These are phyloP conservation scores for Pogostemon cablin DNA, from an alignment of 257 asterid species.

Conservation along the genomic window DNA sequence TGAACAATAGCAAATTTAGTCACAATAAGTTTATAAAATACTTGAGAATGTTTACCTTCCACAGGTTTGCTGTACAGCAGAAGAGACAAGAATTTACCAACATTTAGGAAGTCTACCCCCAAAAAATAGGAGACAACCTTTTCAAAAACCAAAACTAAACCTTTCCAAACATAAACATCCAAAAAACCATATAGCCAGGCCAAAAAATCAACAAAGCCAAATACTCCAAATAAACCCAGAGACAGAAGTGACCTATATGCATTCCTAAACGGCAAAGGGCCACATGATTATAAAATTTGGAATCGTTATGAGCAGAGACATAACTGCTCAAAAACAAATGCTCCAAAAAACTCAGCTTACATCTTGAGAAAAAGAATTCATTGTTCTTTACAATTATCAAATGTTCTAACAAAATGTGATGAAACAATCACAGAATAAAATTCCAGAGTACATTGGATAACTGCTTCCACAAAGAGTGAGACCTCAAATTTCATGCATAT, in stretches of 20 bases:
- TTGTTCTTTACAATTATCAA: background rate
- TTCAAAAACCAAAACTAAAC: background rate
- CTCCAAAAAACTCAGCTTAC: background rate
- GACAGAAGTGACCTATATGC: background rate
- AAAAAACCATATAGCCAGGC: background rate
- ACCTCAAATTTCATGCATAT: background rate
- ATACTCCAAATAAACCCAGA: background rate
- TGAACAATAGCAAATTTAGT: background rate
- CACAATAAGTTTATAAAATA: background rate
- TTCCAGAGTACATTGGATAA: slow-evolving; percentile 13
- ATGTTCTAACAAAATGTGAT: background rate
- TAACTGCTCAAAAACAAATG: background rate
- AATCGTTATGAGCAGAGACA: slow-evolving; percentile 1
- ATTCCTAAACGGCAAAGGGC: background rate
- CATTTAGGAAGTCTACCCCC: too few relatives aligned
- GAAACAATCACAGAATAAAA: background rate
- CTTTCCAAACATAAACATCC: background rate
- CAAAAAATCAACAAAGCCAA: slow-evolving; percentile 1
- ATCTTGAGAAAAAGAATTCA: background rate
- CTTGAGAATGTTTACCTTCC: background rate
- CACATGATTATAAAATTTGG: background rate
- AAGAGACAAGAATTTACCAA: background rate
- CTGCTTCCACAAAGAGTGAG: background rate
- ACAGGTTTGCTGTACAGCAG: background rate
- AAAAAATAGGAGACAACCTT: too few relatives aligned